These are phyloP conservation scores for Paradendryphiella salina DNA, from an alignment of 2,329 filamentous ascomycete genomes.

Conservation along the genomic window DNA sequence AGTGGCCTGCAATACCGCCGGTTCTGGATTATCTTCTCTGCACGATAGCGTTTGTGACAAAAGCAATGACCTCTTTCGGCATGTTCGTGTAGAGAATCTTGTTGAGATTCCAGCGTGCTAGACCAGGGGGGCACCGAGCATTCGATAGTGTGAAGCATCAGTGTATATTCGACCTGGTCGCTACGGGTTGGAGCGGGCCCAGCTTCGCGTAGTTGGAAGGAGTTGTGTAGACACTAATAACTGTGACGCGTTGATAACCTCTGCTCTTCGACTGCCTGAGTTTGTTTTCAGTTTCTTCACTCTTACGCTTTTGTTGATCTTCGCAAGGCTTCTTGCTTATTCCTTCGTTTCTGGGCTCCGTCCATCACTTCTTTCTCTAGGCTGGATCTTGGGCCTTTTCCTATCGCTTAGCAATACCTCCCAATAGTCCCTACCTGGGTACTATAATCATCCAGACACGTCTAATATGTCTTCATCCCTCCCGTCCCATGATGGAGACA, in stretches of 20 bases:
- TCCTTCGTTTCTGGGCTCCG: slow-evolving; percentile 9
- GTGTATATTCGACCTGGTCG: slow-evolving; percentile 14
- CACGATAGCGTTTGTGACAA: slow-evolving; percentile 12
- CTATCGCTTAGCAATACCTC: slow-evolving; percentile 13
- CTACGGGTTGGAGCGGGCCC: slow-evolving; percentile 7
- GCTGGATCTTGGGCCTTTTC: slow-evolving; percentile 4
- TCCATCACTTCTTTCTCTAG: background rate
- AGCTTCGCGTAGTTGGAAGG: slow-evolving; percentile 8
- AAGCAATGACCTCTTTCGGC: slow-evolving; percentile 13
- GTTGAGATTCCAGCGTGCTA: slow-evolving; percentile 14
- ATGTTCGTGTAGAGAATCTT: slow-evolving; percentile 8
- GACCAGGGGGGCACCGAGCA: slow-evolving; percentile 12
- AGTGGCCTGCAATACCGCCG: slow-evolving; percentile 4
- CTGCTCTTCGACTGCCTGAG: slow-evolving; percentile 11
- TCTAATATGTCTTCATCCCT: slow-evolving; percentile 13
- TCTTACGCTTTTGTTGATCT: slow-evolving; percentile 2
- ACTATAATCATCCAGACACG: slow-evolving; percentile 5
- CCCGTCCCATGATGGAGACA: slow-evolving; percentile 9
- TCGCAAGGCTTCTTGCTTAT: slow-evolving; percentile 15
- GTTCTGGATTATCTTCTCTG: slow-evolving; percentile 9
- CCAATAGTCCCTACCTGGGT: background rate
- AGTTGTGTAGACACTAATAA: slow-evolving; percentile 15
- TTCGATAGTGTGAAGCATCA: slow-evolving; percentile 17
- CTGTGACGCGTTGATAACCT: slow-evolving; percentile 15
- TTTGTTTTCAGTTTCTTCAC: slow-evolving; percentile 8